These are phyloP conservation scores for Fomes fomentarius DNA, from an alignment of 1,284 basidiomycete genomes.

Conservation along the genomic window DNA sequence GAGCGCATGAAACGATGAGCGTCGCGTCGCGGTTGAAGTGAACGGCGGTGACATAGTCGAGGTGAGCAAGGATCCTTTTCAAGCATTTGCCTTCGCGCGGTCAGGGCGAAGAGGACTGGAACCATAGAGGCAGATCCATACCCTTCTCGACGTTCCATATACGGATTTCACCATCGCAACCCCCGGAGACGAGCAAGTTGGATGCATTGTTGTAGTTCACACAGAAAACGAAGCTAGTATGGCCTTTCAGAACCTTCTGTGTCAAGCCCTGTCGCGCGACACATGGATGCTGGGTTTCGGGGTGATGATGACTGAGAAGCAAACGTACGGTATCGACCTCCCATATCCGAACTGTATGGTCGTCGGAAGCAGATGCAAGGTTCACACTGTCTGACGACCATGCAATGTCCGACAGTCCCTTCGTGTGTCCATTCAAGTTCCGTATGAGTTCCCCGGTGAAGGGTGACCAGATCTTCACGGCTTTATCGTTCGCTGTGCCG, in stretches of 20 bases:
- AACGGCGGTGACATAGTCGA: conserved; percentile 93
- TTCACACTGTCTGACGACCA: conserved; percentile 85
- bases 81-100: conserved; percentile 66
- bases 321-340: conserved; percentile 72
- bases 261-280: conserved; percentile 60
- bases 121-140: conserved; percentile 31
- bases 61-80: conserved; percentile 87
- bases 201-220: conserved; percentile 89
- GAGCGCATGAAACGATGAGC: conserved; percentile 87
- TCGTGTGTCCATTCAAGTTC: conserved; percentile 72
- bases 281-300: background rate
- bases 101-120: background rate
- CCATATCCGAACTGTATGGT: conserved; percentile 86
- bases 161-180: conserved; percentile 90
- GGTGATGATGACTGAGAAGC: background rate
- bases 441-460: conserved; percentile 77
- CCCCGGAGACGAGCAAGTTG: conserved; percentile 89
- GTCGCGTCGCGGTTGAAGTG: conserved; percentile 94
- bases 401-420: conserved; percentile 86
- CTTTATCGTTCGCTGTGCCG: conserved; percentile 67
- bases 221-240: conserved; percentile 90
- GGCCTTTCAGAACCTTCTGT: conserved; percentile 73
- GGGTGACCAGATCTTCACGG: conserved; percentile 82
- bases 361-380: conserved; percentile 90
- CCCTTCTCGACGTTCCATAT: conserved; percentile 91